phyloP scores from a whole-genome alignment of 176 grass and related monocot genomes.

The Rhynchospora pubera region DNA sequence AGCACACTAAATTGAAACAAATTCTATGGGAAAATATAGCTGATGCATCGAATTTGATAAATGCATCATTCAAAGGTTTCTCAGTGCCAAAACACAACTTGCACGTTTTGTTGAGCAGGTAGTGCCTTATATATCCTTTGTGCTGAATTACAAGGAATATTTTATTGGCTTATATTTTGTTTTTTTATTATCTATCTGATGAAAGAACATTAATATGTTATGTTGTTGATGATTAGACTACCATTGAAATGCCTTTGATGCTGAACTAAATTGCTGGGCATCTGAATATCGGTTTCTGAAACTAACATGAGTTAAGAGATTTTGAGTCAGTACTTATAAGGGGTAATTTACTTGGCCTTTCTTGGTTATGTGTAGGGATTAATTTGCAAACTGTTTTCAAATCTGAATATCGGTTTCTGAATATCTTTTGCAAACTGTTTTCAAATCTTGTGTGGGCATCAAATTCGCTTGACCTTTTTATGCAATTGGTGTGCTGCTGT shows the following conservation, averaged over 20 bases:
- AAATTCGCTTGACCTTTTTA: too few species aligned
- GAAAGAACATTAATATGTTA: too few species aligned
- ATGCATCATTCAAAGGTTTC: conserved; percentile 53
- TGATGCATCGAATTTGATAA: conserved; percentile 37
- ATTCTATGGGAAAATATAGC: background rate
- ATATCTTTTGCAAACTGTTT: too few species aligned
- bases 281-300: background rate
- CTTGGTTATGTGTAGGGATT: conserved; percentile 25
- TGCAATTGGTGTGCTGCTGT: too few species aligned
- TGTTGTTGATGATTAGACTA: too few species aligned
- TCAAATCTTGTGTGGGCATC: too few species aligned
- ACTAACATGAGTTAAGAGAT: background rate
- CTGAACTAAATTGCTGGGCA: background rate
- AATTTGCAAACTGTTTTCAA: conserved; percentile 44
- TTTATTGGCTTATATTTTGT: too few species aligned
- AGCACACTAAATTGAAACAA: too few species aligned
- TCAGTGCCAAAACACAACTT: conserved; percentile 37
- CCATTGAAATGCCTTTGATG: background rate
- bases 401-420: background rate
- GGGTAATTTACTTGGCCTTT: background rate
- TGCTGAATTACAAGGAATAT: too few species aligned
- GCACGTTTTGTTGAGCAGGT: conserved; percentile 58
- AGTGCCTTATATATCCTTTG: background rate
- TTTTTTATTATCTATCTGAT: too few species aligned
- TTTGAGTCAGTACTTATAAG: background rate